Base-by-base conservation (phyloP, 2,329 filamentous ascomycete species). In the Hymenoscyphus scutula region DNA sequence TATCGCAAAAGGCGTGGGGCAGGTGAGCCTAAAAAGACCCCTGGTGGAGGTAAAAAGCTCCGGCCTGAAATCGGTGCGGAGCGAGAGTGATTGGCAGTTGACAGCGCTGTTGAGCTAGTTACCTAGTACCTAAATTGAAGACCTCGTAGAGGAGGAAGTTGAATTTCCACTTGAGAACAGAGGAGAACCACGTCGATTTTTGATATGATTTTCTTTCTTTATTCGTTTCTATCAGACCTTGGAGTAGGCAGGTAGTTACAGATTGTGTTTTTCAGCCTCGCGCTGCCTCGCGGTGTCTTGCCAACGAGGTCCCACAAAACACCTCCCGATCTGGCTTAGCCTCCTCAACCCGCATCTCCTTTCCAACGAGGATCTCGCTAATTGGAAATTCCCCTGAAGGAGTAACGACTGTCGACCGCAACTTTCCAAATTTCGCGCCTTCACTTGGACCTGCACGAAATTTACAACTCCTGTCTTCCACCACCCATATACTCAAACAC, bases 381-480 rank as follows among this genome's bases (percentile, higher is more conserved):
- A 69, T 63, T 67, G 58, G 51, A 54, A 66, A 65, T 69, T 67
- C 68, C 69, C 68, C 66, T 68, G 66, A 69, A 59, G 65, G 65
- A 65, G 62, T 48, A 57, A 61, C 60, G 62, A 67, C 66, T 58
- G 60, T 65, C 64, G 62, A 69, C 65, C 65, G 65, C 65, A 66
- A 69, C 64, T 66, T 65, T 62, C 59, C 59, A 62, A 68, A 67
- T 68, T 68, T 70, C 66, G 68, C 68, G 69, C 69, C 63, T 61
- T 66, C 60, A 65, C 59, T 53, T 23, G 5, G 45, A 51, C 4
- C 45, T 51, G 61, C 63, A 62, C 60, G 63, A 63, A 53, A 59
- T 63, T 62, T 64, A 62, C 69, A 56, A 60, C 62, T 60, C 54
- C 41, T 64, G 65, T 60, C 56, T 34, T 60, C 56, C 56, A 57